These are phyloP conservation scores for Kwoniella sp. DNA, from an alignment of 768 basidiomycete genomes.

Conservation along the genomic window DNA sequence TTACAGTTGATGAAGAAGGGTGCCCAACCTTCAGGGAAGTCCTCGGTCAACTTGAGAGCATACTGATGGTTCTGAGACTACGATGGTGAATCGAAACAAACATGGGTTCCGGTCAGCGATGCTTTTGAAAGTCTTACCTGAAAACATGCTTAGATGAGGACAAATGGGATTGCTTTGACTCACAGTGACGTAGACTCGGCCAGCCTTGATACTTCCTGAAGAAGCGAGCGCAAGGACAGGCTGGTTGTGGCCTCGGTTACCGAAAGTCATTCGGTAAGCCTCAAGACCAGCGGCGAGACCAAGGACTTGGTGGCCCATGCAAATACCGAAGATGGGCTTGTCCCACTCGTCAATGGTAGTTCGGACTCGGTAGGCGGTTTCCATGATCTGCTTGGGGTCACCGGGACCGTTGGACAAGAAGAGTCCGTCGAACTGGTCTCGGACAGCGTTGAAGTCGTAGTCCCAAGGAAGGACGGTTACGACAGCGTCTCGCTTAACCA, in stretches of 20 bases:
- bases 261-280: slow-evolving; percentile 97
- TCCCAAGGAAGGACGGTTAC: slow-evolving; percentile 98
- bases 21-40: slow-evolving; percentile 96
- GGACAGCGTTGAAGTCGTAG: slow-evolving; percentile 88
- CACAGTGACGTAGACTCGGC: slow-evolving; percentile 86
- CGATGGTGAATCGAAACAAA: too few species aligned
- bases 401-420: slow-evolving; percentile 98
- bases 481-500: slow-evolving; percentile 84
- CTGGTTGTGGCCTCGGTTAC: slow-evolving; percentile 99
- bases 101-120: too few species aligned
- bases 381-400: slow-evolving; percentile 84
- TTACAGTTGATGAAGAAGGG: slow-evolving; percentile 99
- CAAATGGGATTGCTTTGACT: slow-evolving; percentile 26
- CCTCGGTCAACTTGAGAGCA: slow-evolving; percentile 88
- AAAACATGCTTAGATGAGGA: too few species aligned
- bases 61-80: slow-evolving; percentile 86
- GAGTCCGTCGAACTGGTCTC: slow-evolving; percentile 88
- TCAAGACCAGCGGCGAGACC: slow-evolving; percentile 96
- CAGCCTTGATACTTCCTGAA: slow-evolving; percentile 88
- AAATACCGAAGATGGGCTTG: slow-evolving; percentile 94
- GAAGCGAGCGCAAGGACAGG: slow-evolving; percentile 95
- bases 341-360: slow-evolving; percentile 84
- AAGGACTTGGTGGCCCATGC: slow-evolving; percentile 98
- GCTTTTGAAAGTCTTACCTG: too few species aligned
- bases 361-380: slow-evolving; percentile 76